Evolutionary conservation across 2,329 filamentous ascomycete genomes (phyloP).

Genomic region (Dactylellina leptospora): DNA sequence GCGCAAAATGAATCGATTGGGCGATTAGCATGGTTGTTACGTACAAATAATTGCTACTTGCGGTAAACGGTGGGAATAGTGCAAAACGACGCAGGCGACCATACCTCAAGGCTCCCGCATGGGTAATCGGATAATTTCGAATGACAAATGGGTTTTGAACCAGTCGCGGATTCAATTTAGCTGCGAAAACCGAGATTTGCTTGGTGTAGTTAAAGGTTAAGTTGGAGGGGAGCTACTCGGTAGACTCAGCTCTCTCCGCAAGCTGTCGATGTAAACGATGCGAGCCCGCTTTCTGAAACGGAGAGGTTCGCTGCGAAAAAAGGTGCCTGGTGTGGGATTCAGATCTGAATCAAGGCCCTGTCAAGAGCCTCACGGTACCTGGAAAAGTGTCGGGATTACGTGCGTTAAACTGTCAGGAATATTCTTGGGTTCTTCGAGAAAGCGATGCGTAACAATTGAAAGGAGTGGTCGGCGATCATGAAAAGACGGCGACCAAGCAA

Average conservation of each 20-base stretch:
- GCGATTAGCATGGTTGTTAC: slow-evolving; percentile 53
- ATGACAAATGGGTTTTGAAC: slow-evolving; percentile 48
- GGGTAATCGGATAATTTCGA: slow-evolving; percentile 29
- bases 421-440: slow-evolving; percentile 50
- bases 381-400: slow-evolving; percentile 51
- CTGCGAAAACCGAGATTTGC: slow-evolving; percentile 16
- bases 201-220: slow-evolving; percentile 22
- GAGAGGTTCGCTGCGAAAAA: slow-evolving; percentile 19
- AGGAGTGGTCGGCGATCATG: slow-evolving; percentile 53
- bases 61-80: slow-evolving; percentile 12
- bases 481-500: slow-evolving; percentile 53
- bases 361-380: slow-evolving; percentile 53
- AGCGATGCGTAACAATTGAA: slow-evolving; percentile 53
- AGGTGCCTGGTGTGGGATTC: slow-evolving; percentile 43
- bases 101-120: slow-evolving; percentile 36
- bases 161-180: slow-evolving; percentile 21
- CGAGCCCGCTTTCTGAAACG: slow-evolving; percentile 50
- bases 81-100: slow-evolving; percentile 38
- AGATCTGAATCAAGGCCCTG: slow-evolving; percentile 51
- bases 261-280: slow-evolving; percentile 48
- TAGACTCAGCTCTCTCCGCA: slow-evolving; percentile 34
- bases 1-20: slow-evolving; percentile 49
- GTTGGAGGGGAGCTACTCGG: slow-evolving; percentile 24
- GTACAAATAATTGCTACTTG: slow-evolving; percentile 52
- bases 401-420: slow-evolving; percentile 50